phyloP scores from a whole-genome alignment of 768 basidiomycete genomes.

The Hypholoma sublateritium region DNA sequence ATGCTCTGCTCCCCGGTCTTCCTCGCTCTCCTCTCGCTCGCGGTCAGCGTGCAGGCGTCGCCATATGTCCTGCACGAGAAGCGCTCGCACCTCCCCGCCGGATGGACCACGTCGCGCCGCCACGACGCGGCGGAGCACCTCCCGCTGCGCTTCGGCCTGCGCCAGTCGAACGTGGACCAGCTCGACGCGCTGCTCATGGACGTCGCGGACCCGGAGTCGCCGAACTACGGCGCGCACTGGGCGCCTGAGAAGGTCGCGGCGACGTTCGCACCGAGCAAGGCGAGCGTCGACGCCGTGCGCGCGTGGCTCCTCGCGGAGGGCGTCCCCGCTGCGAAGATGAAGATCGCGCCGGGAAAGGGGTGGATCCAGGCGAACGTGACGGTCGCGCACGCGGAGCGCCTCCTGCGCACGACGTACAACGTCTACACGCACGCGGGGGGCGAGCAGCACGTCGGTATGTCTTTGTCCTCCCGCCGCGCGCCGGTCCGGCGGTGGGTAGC shows the following conservation, averaged over 20 bases:
- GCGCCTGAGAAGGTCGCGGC: conserved; percentile 36
- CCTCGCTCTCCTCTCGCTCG: conserved; percentile 9
- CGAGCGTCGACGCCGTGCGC: conserved; percentile 37
- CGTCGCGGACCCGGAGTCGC: conserved; percentile 46
- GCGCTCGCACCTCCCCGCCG: conserved; percentile 35
- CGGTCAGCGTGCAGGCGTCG: conserved; percentile 20
- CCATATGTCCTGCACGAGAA: conserved; percentile 42
- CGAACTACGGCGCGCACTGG: conserved; percentile 49
- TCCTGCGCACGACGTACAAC: conserved; percentile 44
- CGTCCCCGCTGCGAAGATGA: conserved; percentile 28
- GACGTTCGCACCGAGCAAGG: conserved; percentile 39
- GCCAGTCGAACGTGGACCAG: conserved; percentile 40
- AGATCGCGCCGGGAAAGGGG: conserved; percentile 29
- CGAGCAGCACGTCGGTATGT: conserved; percentile 37
- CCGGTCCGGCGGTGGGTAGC: neutral
- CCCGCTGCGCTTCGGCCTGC: conserved; percentile 45
- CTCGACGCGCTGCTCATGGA: conserved; percentile 41
- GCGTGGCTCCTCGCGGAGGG: conserved; percentile 42
- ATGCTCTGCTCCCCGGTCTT: conserved; percentile 3
- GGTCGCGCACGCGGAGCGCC: conserved; percentile 38
- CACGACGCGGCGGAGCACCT: conserved; percentile 32
- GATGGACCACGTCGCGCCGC: conserved; percentile 39
- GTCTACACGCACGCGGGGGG: conserved; percentile 39
- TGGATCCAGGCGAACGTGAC: conserved; percentile 40
- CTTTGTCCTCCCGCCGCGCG: neutral